Conservation (phyloP, 176 grass and related monocot species). For the Musa beccarii region DNA sequence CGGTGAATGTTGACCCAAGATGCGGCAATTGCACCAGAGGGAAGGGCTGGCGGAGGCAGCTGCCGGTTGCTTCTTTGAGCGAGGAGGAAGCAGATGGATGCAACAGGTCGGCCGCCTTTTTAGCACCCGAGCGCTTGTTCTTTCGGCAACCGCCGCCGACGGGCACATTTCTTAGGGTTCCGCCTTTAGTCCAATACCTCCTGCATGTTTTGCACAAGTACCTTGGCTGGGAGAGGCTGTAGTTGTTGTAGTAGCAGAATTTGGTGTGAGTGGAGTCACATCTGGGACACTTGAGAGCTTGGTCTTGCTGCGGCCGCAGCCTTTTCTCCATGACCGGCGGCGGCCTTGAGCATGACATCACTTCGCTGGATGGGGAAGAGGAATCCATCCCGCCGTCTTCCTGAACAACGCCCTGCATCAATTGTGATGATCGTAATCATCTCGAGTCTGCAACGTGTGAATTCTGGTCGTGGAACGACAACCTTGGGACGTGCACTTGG, state of each 20-base stretch:
- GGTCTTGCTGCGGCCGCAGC: conserved; percentile 70
- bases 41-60: background rate
- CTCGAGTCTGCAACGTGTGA: conserved; percentile 26
- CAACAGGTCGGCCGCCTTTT: conserved; percentile 32
- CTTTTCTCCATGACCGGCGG: conserved; percentile 40
- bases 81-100: conserved; percentile 3
- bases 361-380: conserved; percentile 60
- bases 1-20: background rate
- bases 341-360: conserved; percentile 46
- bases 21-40: background rate
- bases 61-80: background rate
- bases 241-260: conserved; percentile 99
- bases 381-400: conserved; percentile 52
- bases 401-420: conserved; percentile 53
- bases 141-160: conserved; percentile 88
- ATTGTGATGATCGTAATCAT: conserved; percentile 25
- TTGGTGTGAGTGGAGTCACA: conserved; percentile 91
- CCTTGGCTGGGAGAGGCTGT: conserved; percentile 87
- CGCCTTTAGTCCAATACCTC: conserved; percentile 94
- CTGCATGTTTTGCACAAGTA: conserved; percentile 99
- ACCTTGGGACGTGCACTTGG: too few relatives aligned
- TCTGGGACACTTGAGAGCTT: conserved; percentile 85
- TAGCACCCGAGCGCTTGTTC: conserved; percentile 61
- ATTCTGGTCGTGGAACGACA: background rate
- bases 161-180: conserved; percentile 79